Base-by-base conservation (phyloP, 805 yeast species). In the Tetrapisispora nanseiensis region DNA sequence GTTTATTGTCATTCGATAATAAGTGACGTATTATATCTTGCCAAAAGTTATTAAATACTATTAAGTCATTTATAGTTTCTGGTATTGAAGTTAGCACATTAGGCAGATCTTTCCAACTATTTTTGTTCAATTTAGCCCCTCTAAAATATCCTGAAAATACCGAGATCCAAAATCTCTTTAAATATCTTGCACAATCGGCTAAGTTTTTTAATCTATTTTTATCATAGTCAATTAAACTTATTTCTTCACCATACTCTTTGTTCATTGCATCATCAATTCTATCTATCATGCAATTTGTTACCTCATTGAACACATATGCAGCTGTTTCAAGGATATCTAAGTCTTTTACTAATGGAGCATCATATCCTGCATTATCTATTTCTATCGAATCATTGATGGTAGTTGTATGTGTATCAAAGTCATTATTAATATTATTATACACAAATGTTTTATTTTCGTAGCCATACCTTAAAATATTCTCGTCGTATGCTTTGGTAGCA, bases 241-340 rank as follows among this genome's bases (percentile, higher is more conserved):
- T 44, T 36, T 80, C 85, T 3, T 63, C 69, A 0, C 75, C 86
- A 54, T 73, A 83, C 34, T 69, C 76, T 3, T 62, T 54, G n/a
- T 52, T 55, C 74, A 84, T 70, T 12, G 74, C 72, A 37, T 56
- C 57, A 37, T 74, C 77, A 2, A 80, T 63, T 1, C 76, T 73
- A 1, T 72, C 71, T 12, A 65, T 48, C 0, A 68, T 63, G 0
- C 77, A 41, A 2, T 54, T 51, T 38, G 59, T 65, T 0, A 73
- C 57, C 49, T 79, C 81, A 0, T 51, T 40, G 46, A 60, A 69
- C 0, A 79, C 55, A 2, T 43, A 20, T 4, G 39, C 10, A 7
- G 50, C 19, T 9, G 41, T 20, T 12, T 47, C 45, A 3, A 16
- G 22, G 10, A 40, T 8, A 8, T 22, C 20, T n/a, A 44, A 15